Evolutionary conservation across 495 filamentous ascomycete genomes (phyloP), one percentile per base, ranked within the genome.

Genomic region (Aspergillus baeticus): DNA sequence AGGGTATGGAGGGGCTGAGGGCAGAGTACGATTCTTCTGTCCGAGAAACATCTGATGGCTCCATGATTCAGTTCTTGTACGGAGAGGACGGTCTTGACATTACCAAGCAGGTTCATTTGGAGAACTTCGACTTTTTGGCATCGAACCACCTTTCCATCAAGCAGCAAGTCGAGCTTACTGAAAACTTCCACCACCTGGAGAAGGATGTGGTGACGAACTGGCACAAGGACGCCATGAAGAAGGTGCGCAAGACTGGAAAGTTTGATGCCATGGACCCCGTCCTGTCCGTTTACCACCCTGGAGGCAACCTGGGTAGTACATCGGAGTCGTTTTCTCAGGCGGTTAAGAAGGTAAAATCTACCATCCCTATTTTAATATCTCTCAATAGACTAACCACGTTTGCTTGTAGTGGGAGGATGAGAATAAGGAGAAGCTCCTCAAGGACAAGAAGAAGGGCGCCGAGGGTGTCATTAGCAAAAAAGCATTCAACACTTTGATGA

Each of bases 11-110:
- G 70, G 95, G 95, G 3, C 73, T 97, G 39, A 87, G 82, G 62
- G 91, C 95, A 0, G 84, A 92, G 60, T 97, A 99, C 68, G 95
- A 99, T 65, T 89, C 85, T 20, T 92, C 92, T 18, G 94, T 99
- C 17, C 81, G 95, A 53, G 94, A 99, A 64, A 65, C 73, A 0
- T 85, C 91, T 6, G 94, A 98, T 70, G 95, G 95, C 22, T 88
- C 88, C 6, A 79, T 99, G 63, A 79, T 99, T 8, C 94, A 99
- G 63, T 98, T 98, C 77, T 69, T 98, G 45, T 99, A 96, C 64
- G 95, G 94, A 57, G 95, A 99, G 74, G 94, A 99, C 68, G 93
- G 91, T 37, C 72, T 99, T 22, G 94, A 98, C 68, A 88, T 96
- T 51, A 89, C 91, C 8, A 97, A 96, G 72, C 89, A 95, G 63